Evolutionary conservation across 208 protist genomes (phyloP).

Genomic region (Angomonas ambiguus): DNA sequence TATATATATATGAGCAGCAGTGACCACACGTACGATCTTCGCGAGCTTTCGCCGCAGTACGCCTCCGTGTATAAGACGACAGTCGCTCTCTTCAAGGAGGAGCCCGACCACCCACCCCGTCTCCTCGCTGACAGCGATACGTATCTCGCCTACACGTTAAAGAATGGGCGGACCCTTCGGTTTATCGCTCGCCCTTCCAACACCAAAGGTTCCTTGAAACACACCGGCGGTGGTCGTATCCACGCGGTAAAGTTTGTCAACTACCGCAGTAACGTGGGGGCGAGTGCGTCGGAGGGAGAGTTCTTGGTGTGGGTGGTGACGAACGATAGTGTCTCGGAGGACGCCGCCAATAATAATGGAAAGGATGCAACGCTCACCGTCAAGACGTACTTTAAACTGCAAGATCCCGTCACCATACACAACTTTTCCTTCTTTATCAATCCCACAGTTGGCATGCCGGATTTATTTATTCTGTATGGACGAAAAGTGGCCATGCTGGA

Average conservation of each 20-base stretch:
- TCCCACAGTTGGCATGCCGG: constrained; percentile 39
- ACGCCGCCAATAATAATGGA: constrained; percentile 4
- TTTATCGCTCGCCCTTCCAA: constrained; percentile 62
- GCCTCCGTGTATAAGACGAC: constrained; percentile 36
- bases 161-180: constrained; percentile 61
- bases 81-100: constrained; percentile 69
- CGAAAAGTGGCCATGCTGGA: constrained; percentile 63
- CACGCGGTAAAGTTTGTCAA: constrained; percentile 78
- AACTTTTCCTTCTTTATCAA: constrained; percentile 86
- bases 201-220: constrained; percentile 39
- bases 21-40: constrained; percentile 31
- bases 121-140: constrained; percentile 71
- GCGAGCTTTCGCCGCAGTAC: constrained; percentile 17
- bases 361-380: constrained; percentile 63
- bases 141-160: constrained; percentile 80
- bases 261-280: constrained; percentile 84
- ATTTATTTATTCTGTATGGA: constrained; percentile 76
- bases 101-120: constrained; percentile 28
- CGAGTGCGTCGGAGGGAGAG: constrained; percentile 52
- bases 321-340: constrained; percentile 18
- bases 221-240: constrained; percentile 55
- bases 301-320: constrained; percentile 81
- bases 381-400: constrained; percentile 72
- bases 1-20: constrained; percentile 7
- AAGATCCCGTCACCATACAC: constrained; percentile 53